A percentile compares a stretch with the other conserved stretches of the same genome.
phyloP scores from a whole-genome alignment of 768 basidiomycete species.

The Phaeotremella fagi region DNA sequence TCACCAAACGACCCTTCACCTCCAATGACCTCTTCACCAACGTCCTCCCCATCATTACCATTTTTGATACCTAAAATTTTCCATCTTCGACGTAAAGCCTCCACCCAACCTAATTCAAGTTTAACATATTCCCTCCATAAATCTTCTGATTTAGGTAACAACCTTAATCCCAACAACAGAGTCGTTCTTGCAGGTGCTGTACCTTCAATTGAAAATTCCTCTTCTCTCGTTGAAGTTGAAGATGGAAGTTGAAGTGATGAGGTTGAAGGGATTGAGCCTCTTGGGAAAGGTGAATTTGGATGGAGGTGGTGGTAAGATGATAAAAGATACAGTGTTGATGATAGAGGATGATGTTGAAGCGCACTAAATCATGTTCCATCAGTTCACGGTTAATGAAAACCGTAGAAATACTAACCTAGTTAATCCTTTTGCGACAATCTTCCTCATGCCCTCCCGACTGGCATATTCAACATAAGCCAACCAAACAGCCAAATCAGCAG shows the following conservation, averaged over 20 bases:
- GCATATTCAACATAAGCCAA: slow-evolving; percentile 81
- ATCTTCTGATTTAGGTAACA: slow-evolving; percentile 66
- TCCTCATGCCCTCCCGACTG: slow-evolving; percentile 69
- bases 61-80: slow-evolving; percentile 64
- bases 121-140: slow-evolving; percentile 87
- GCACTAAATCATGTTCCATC: slow-evolving; percentile 55
- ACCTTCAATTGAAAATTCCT: slow-evolving; percentile 45
- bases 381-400: not conserved
- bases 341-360: slow-evolving; percentile 76
- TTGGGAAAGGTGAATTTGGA: slow-evolving; percentile 59
- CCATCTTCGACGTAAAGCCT: slow-evolving; percentile 74
- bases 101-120: slow-evolving; percentile 83
- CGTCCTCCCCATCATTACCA: slow-evolving; percentile 22
- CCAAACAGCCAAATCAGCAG: slow-evolving; percentile 80
- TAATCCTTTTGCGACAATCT: slow-evolving; percentile 73
- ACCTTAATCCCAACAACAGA: slow-evolving; percentile 75
- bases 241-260: slow-evolving; percentile 27
- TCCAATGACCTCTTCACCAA: slow-evolving; percentile 59
- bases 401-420: slow-evolving; percentile 59
- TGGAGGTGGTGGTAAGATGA: slow-evolving; percentile 78
- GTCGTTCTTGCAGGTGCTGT: slow-evolving; percentile 66
- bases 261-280: slow-evolving; percentile 30
- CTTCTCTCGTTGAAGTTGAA: slow-evolving; percentile 2
- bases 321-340: slow-evolving; percentile 71
- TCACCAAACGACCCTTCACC: slow-evolving; percentile 62